Evolutionary conservation across 2,329 filamentous ascomycete species (phyloP).

Genomic region (Penicillium sp.): DNA sequence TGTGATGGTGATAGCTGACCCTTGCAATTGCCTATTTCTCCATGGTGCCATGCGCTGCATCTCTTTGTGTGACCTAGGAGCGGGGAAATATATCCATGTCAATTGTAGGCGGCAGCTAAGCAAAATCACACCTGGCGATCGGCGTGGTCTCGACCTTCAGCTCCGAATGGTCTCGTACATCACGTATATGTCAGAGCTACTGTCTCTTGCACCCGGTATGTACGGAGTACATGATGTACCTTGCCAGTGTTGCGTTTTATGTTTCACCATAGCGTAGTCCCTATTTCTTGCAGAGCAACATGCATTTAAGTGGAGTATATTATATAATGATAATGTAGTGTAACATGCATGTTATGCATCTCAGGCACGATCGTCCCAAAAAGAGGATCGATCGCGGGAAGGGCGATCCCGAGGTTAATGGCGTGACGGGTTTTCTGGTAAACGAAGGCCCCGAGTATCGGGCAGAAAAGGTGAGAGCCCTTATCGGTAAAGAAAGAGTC

Average conservation of each 20-base stretch:
- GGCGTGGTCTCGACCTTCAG: neutral
- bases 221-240: neutral
- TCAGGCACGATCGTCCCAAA: conserved; percentile 10
- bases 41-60: neutral
- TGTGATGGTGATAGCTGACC: neutral
- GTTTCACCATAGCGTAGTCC: conserved; percentile 1
- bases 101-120: neutral
- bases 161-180: neutral
- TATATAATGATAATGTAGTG: conserved; percentile 1
- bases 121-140: neutral
- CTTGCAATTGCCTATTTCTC: neutral
- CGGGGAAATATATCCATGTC: neutral
- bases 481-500: neutral
- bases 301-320: neutral
- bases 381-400: conserved; percentile 17
- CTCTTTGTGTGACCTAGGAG: neutral
- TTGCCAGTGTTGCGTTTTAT: neutral
- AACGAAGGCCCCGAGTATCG: conserved; percentile 6
- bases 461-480: neutral
- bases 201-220: too few species aligned
- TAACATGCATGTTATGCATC: conserved; percentile 18
- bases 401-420: conserved; percentile 23
- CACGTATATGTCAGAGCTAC: too few species aligned
- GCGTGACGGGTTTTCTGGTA: conserved; percentile 18
- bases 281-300: neutral